Conservation (phyloP, 768 basidiomycete species). For the Trametes cinnabarina region DNA sequence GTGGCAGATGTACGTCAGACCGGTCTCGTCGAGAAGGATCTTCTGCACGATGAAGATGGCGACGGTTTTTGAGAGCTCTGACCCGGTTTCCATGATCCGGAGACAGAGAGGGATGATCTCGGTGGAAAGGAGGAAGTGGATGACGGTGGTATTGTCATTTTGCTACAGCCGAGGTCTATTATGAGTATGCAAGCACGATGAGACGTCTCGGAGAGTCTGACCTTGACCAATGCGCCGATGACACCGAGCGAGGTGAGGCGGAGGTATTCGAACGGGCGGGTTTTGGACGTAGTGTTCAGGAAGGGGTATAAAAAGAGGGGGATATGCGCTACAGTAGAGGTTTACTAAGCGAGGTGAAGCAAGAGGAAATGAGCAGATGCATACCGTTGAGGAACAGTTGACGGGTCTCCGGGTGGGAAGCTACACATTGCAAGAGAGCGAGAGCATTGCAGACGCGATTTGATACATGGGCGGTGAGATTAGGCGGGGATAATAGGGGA, state of each 20-base stretch:
- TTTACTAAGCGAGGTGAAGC: background rate
- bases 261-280: constrained; percentile 98
- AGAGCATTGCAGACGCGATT: constrained; percentile 99
- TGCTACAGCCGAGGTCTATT: constrained; percentile 50
- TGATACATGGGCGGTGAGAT: constrained; percentile 94
- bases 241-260: constrained; percentile 99
- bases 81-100: constrained; percentile 99
- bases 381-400: constrained; percentile 91
- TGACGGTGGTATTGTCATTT: constrained; percentile 99
- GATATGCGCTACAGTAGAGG: constrained; percentile 73
- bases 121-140: constrained; percentile 97
- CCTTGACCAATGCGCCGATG: constrained; percentile 98
- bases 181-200: background rate
- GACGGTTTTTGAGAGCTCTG: constrained; percentile 97
- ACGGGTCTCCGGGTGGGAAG: constrained; percentile 94
- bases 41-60: constrained; percentile 99
- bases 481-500: constrained; percentile 90
- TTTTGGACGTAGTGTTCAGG: constrained; percentile 98
- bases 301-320: constrained; percentile 96
- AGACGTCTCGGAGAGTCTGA: constrained; percentile 35
- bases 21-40: constrained; percentile 94
- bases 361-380: constrained; percentile 19
- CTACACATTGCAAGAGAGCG: constrained; percentile 96
- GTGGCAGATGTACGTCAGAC: constrained; percentile 97
- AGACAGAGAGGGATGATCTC: constrained; percentile 99